Evolutionary conservation across 768 basidiomycete genomes (phyloP).

Genomic region (Sarcodon sp.): DNA sequence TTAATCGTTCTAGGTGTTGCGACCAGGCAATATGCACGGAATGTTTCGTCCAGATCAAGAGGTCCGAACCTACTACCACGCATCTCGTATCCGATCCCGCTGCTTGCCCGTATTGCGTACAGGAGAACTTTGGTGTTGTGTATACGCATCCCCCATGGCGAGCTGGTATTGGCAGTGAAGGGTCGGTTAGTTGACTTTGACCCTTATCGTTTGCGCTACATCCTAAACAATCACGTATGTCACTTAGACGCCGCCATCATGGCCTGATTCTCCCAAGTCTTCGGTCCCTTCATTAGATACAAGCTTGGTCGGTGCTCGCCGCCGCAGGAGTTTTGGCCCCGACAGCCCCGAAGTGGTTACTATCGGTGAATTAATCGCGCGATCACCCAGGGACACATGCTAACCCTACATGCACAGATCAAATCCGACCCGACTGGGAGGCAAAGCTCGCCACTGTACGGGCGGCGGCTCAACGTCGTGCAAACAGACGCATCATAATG

Average conservation of each 20-base stretch:
- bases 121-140: constrained; percentile 91
- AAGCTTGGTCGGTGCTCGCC: constrained; percentile 33
- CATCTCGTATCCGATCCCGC: constrained; percentile 95
- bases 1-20: constrained; percentile 95
- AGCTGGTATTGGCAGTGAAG: constrained; percentile 65
- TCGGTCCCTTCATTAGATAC: constrained; percentile 14
- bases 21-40: constrained; percentile 98
- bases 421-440: constrained; percentile 98
- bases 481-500: constrained; percentile 95
- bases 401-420: constrained; percentile 39
- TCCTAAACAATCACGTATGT: constrained; percentile 1
- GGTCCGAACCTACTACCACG: constrained; percentile 86
- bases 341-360: constrained; percentile 88
- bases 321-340: constrained; percentile 80
- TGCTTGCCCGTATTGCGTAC: constrained; percentile 95
- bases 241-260: constrained; percentile 24
- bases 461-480: constrained; percentile 91
- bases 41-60: constrained; percentile 98
- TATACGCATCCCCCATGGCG: constrained; percentile 79
- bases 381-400: not conserved
- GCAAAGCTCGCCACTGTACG: constrained; percentile 87
- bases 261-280: constrained; percentile 42
- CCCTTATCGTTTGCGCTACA: constrained; percentile 2
- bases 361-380: constrained; percentile 43
- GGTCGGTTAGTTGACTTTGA: constrained; percentile 34